Evolutionary conservation across 164 flowering plant species (phyloP), one percentile per base, ranked within the genome.

Genomic region (Nymphaea colorata): DNA sequence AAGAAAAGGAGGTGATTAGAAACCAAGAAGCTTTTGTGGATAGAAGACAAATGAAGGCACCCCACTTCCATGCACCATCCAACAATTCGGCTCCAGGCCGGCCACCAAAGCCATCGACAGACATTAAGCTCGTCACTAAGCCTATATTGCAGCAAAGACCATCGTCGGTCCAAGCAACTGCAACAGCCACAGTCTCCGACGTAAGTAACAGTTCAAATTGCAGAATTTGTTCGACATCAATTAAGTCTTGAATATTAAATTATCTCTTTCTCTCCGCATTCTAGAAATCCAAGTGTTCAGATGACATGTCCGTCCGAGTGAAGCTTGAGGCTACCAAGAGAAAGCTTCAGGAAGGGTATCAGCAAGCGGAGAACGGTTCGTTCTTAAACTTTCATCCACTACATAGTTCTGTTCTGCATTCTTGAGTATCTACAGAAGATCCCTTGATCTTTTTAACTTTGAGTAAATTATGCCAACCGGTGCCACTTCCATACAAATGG

Each of bases 311-410:
- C 2, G 82, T 77, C 42, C 78, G 72, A 68, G 65, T 60, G 42
- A 86, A 82, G 69, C 82, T 90, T 14, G 97, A 85, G 76, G 87
- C 81, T 6, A 44, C 94, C 6, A 87, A 83, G 73, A 81, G 88
- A 79, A 88, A 78, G 74, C 86, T 90, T 53, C 90, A 88, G 0
- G 90, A 88, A 75, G 70, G 89, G 11, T 90, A 90, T 71, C 92
- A 88, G 77, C 83, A 84, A 79, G 92, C 81, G 18, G 87, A 90
- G 73, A 85, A 88, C 42, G 96, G 96, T 90, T 70, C 2, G 76
- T 68, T 6, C 44, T 42, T 12, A 10, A 10, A 61, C 59, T 17
- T 61, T 61, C 57, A 3, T 15, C 5, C 8, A 51, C 57, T 51
- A 51, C 55, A 2, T 51, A 51, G 57, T 8, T 10, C 14, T 51